Percentiles rank a stretch among this genome's conserved stretches.
phyloP scores from a whole-genome alignment of 2,329 filamentous ascomycete species.

The Paraconiothyrium sp. region DNA sequence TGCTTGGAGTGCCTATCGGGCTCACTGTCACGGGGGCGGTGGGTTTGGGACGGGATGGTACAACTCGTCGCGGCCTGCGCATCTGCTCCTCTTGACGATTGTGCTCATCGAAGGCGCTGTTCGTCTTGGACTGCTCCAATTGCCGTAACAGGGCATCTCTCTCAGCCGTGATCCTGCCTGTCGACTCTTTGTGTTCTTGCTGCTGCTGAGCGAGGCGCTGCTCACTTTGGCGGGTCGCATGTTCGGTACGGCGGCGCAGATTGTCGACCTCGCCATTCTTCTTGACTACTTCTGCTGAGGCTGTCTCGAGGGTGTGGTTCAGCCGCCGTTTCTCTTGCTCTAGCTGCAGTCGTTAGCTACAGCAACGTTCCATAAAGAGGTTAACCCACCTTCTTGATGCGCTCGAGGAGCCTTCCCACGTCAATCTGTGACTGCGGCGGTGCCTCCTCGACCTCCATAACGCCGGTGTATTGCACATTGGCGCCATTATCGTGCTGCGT shows the following conservation, averaged over 20 bases:
- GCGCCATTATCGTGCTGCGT: conserved; percentile 5
- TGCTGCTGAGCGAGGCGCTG: conserved; percentile 69
- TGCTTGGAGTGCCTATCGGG: conserved; percentile 68
- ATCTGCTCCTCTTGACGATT: conserved; percentile 68
- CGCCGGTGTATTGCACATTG: conserved; percentile 10
- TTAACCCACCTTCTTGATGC: conserved; percentile 52
- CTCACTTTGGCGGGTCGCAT: conserved; percentile 69
- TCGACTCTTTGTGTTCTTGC: conserved; percentile 70
- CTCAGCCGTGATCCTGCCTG: conserved; percentile 70
- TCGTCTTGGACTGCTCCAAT: conserved; percentile 71
- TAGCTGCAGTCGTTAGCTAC: conserved; percentile 45
- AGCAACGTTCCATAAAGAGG: too few species aligned
- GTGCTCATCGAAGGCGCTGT: conserved; percentile 76
- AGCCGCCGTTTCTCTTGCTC: conserved; percentile 52
- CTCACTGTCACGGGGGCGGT: conserved; percentile 26
- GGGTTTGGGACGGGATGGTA: conserved; percentile 38
- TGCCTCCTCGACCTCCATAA: conserved; percentile 33
- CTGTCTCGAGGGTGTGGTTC: conserved; percentile 52
- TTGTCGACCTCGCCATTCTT: conserved; percentile 79
- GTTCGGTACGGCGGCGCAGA: conserved; percentile 75
- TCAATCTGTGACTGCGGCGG: conserved; percentile 40
- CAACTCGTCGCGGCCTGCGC: conserved; percentile 51
- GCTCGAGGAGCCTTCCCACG: conserved; percentile 48
- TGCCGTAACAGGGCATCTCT: conserved; percentile 72
- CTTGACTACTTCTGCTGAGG: conserved; percentile 62